Evolutionary conservation across 2,329 filamentous ascomycete species (phyloP), one percentile per base, ranked within the genome.

Genomic region (Colletotrichum cereale): DNA sequence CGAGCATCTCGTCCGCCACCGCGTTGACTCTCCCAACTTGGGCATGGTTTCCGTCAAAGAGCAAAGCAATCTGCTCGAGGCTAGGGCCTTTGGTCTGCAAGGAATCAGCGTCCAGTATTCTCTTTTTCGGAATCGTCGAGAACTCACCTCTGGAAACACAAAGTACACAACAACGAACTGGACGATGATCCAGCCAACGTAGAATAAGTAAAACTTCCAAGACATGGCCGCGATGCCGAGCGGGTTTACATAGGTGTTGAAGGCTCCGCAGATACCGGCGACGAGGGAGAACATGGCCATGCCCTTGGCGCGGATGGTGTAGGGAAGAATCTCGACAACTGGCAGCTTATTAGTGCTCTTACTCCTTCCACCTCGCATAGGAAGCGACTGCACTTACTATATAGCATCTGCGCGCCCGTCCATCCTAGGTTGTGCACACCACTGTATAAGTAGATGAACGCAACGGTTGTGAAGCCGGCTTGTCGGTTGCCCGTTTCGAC

Each of bases 161-260:
- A 74, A 60, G 34, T 65, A 66, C 62, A 90, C 83, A 0, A 84
- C 83, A 0, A 81, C 78, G 2, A 85, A 70, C 0, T 83, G 80
- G 12, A 81, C 83, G 55, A 64, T 12, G 34, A 73, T 73, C 69
- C 67, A 73, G 31, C 52, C 71, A 7, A 87, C 85, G 65, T 89
- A 90, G 29, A 90, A 82, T 72, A 90, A 86, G 78, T 89, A 90
- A 72, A 86, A 90, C 75, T 82, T 85, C 82, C 86, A 89, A 0
- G 81, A 81, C 44, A 89, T 83, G 2, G 82, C 76, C 0, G 81
- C 83, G 2, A 90, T 77, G 0, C 84, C 88, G 60, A 87, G 85
- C 0, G 88, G 88, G 38, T 86, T 85, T 10, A 90, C 86, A 2
- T 76, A 78, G 38, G 78, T 75, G 38, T 80, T 79, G 56, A 80